Evolutionary conservation across 352 stramenopile species (phyloP), one percentile per base, ranked within the genome.

Genomic region (Phytophthora tentaculata): DNA sequence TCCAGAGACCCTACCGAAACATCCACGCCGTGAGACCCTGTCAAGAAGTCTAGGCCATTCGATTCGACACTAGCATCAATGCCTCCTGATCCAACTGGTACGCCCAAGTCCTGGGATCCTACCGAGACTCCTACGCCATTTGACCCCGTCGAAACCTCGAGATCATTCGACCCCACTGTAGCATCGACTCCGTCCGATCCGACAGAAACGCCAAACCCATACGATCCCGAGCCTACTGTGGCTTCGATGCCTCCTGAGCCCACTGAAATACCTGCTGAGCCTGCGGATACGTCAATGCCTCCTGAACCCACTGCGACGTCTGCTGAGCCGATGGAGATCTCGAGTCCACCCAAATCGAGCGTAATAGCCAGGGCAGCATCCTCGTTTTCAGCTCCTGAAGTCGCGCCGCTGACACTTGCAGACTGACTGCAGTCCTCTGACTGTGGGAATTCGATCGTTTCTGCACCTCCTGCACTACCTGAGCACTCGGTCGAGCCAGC

Each of bases 401-500:
- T n/a, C 29, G 57, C 57, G 2, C 43, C 51, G 10, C 51, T 64
- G 19, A 72, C 56, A 67, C 47, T 73, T 12, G 16, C 17, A n/a
- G 55, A 57, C 32, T 56, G 45, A 20, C 51, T 74, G 48, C 57
- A 69, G 41, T 74, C 56, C 23, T 65, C 35, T 28, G 53, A 64
- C 17, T 66, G 62, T 13, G 47, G 56, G 29, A 75, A 55, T 37
- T 68, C 29, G 20, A 73, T 66, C 13, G 29, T 74, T 14, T 69
- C 41, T 19, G 53, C 29, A 12, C 47, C 55, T 24, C 19, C 61
- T 56, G 29, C 54, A 54, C 69, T 68, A 20, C 59, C 43, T 17
- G 53, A 67, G 39, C 59, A 62, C 22, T 74, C 50, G 13, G 47
- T 50, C 16, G 44, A 59, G 28, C n/a, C 54, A 6, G 39, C 12